A percentile compares a stretch with the other conserved stretches of the same genome.
phyloP scores from a whole-genome alignment of 139 green algal species.

The Desmodesmus armatus region DNA sequence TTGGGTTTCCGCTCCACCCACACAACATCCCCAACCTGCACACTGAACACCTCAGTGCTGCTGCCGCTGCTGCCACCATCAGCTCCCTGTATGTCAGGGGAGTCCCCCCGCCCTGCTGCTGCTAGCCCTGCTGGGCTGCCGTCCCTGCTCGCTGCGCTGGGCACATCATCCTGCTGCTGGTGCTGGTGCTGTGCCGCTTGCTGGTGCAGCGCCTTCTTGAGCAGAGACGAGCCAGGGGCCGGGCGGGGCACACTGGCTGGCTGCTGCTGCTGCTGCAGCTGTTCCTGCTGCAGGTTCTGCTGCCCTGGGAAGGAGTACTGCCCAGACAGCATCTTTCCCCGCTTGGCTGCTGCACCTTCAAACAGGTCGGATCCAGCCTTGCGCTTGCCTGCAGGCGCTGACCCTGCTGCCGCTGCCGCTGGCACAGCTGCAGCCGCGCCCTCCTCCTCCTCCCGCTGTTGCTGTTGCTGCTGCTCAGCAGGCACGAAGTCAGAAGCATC shows the following conservation, averaged over 20 bases:
- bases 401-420: background rate
- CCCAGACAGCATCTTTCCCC: too few species aligned
- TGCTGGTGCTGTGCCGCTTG: background rate
- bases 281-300: too few species aligned
- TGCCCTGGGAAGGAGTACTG: too few species aligned
- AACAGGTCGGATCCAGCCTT: too few species aligned
- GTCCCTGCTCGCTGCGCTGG: background rate
- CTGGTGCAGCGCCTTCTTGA: too few species aligned
- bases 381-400: background rate
- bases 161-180: slow-evolving; percentile 6
- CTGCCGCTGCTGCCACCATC: background rate
- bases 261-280: too few species aligned
- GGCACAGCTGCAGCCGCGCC: background rate
- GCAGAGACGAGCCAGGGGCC: too few species aligned
- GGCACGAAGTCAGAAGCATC: background rate
- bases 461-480: slow-evolving; percentile 32
- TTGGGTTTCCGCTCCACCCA: slow-evolving; percentile 60
- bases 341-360: too few species aligned
- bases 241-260: too few species aligned
- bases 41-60: background rate
- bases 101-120: background rate
- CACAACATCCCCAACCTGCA: slow-evolving; percentile 70
- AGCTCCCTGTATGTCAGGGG: background rate
- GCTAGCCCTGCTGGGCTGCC: background rate
- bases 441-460: background rate